Evolutionary conservation across 2,329 filamentous ascomycete species (phyloP).

Genomic region (Graphiopsis chlorocephala): DNA sequence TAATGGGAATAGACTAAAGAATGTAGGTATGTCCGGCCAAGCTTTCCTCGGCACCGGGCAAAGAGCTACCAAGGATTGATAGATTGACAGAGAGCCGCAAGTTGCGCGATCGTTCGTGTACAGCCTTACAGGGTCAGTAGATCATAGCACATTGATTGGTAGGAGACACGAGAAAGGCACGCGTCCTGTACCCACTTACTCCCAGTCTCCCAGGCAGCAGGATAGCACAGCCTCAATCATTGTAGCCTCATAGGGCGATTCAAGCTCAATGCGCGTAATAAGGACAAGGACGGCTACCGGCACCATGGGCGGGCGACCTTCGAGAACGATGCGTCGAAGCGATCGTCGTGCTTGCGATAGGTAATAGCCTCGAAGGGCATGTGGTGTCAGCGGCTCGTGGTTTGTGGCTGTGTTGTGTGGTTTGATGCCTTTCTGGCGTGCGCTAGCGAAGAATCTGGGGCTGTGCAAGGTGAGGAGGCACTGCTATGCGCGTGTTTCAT

Average conservation of each 20-base stretch:
- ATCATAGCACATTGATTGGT: not conserved
- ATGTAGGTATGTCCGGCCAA: too few relatives aligned
- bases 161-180: not conserved
- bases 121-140: not conserved
- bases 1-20: not conserved
- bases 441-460: not conserved
- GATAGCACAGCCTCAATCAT: not conserved
- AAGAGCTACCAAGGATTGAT: not conserved
- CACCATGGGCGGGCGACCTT: not conserved
- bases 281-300: not conserved
- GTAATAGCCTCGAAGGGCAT: not conserved
- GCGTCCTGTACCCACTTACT: not conserved
- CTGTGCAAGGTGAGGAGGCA: not conserved
- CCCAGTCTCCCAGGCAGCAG: not conserved
- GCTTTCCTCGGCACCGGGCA: not conserved
- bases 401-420: not conserved
- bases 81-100: not conserved
- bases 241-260: not conserved
- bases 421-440: not conserved
- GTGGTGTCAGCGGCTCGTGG: not conserved
- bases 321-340: not conserved
- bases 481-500: constrained; percentile 1
- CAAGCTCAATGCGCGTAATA: not conserved
- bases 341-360: not conserved
- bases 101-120: not conserved